phyloP scores from a whole-genome alignment of 495 filamentous ascomycete genomes.

The Durotheca rogersii region DNA sequence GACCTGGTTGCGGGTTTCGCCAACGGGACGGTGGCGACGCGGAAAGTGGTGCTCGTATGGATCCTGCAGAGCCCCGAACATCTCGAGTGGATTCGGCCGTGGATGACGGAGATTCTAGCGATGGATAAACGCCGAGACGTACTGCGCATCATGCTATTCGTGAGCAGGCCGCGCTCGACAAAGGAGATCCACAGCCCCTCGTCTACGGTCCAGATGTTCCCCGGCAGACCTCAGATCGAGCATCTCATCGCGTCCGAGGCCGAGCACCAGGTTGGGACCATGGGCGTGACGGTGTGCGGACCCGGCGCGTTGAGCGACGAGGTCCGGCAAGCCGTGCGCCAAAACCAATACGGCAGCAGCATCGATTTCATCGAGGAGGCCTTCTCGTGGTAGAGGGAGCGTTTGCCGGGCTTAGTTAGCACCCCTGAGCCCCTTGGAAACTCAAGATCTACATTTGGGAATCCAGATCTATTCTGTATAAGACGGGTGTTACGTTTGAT shows the following conservation, averaged over 20 bases:
- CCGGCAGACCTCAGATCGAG: slow-evolving; percentile 66
- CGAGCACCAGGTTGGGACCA: slow-evolving; percentile 71
- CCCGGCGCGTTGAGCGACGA: slow-evolving; percentile 87
- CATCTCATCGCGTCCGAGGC: slow-evolving; percentile 78
- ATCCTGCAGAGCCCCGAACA: slow-evolving; percentile 84
- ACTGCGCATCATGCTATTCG: slow-evolving; percentile 82
- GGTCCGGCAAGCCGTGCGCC: slow-evolving; percentile 71
- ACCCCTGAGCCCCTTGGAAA: not conserved
- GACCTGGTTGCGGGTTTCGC: slow-evolving; percentile 70
- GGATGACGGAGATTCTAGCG: slow-evolving; percentile 91
- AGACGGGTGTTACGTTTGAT: slow-evolving; percentile 16
- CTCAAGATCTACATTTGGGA: slow-evolving; percentile 1
- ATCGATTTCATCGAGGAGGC: slow-evolving; percentile 95
- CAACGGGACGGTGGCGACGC: slow-evolving; percentile 71
- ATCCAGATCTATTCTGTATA: slow-evolving; percentile 13
- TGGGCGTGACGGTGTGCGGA: slow-evolving; percentile 86
- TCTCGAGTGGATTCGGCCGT: slow-evolving; percentile 87
- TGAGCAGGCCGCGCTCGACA: slow-evolving; percentile 76
- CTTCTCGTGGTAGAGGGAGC: slow-evolving; percentile 71
- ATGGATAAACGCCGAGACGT: slow-evolving; percentile 81
- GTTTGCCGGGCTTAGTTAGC: not conserved
- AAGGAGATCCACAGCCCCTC: slow-evolving; percentile 82
- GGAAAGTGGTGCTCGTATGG: slow-evolving; percentile 84
- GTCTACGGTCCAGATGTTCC: slow-evolving; percentile 85
- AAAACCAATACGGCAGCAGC: slow-evolving; percentile 60